Conservation (phyloP, 257 asterid genomes). For the Leptodermis oblonga region DNA sequence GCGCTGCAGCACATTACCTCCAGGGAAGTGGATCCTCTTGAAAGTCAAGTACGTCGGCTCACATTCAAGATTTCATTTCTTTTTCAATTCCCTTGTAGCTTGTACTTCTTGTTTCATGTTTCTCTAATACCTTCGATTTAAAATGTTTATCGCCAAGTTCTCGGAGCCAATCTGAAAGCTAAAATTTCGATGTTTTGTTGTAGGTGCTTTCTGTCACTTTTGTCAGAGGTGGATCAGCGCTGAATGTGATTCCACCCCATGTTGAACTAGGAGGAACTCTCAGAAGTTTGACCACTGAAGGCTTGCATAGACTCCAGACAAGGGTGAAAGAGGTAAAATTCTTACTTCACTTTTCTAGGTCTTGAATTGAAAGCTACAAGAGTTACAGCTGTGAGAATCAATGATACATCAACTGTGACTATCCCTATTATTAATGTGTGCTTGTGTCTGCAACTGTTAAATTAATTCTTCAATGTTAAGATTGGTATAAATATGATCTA, state of each 20-base stretch:
- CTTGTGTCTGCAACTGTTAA: background rate
- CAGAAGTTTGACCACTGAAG: conserved; percentile 81
- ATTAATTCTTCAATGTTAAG: background rate
- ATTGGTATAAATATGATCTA: background rate
- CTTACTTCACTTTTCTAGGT: background rate
- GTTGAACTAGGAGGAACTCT: conserved; percentile 80
- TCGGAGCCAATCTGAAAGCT: background rate
- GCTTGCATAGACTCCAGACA: conserved; percentile 53
- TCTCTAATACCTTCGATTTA: background rate
- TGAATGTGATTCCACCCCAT: conserved; percentile 50
- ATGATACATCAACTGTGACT: background rate
- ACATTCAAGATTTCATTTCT: background rate
- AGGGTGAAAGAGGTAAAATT: conserved; percentile 70
- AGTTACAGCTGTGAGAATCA: background rate
- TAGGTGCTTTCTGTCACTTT: conserved; percentile 83
- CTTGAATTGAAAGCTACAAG: background rate
- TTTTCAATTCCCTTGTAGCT: background rate
- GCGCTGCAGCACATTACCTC: conserved; percentile 78
- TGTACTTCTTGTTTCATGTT: background rate
- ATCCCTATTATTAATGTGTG: background rate
- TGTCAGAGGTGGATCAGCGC: conserved; percentile 64
- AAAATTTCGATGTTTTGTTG: conserved; percentile 13
- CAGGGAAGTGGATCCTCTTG: conserved; percentile 71
- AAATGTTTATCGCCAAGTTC: background rate
- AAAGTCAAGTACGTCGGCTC: conserved; percentile 52